A percentile compares a stretch with the other conserved stretches of the same genome.
These are phyloP conservation scores for Cryptomeria japonica DNA, from an alignment of 75 land plant species.

Conservation along the genomic window DNA sequence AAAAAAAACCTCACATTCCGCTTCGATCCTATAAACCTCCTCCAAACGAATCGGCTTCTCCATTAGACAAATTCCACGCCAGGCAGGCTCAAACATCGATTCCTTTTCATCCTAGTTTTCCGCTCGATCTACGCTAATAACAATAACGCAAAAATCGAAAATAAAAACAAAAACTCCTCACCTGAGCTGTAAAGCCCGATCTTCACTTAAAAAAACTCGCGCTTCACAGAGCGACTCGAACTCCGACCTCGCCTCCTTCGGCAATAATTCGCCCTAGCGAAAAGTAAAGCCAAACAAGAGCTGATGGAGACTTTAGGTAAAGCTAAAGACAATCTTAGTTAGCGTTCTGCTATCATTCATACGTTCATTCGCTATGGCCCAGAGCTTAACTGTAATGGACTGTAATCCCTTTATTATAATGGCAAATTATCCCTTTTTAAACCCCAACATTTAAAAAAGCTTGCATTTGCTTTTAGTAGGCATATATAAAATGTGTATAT, in stretches of 20 bases:
- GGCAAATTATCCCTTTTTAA: not conserved
- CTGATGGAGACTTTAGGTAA: not conserved
- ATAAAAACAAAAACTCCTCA: not conserved
- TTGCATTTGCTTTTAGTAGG: not conserved
- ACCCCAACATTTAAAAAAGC: not conserved
- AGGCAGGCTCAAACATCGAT: not conserved
- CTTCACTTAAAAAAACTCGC: not conserved
- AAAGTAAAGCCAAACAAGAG: not conserved
- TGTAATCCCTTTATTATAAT: slow-evolving; percentile 6
- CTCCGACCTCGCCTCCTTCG: not conserved
- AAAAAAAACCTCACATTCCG: not conserved
- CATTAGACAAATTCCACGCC: not conserved
- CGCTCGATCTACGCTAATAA: not conserved
- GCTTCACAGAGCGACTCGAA: not conserved
- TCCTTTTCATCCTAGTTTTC: not conserved
- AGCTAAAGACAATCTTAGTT: not conserved
- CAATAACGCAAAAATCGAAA: not conserved
- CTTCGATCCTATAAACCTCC: not conserved
- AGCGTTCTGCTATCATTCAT: not conserved
- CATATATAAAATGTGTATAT: not conserved
- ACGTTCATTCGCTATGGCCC: not conserved
- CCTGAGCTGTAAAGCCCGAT: slow-evolving; percentile 5
- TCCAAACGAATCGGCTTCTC: not conserved
- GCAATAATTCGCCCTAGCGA: not conserved
- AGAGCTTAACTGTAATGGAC: slow-evolving; percentile 8